Evolutionary conservation across 306 rosid species (phyloP).

Genomic region (Neltuma alba): DNA sequence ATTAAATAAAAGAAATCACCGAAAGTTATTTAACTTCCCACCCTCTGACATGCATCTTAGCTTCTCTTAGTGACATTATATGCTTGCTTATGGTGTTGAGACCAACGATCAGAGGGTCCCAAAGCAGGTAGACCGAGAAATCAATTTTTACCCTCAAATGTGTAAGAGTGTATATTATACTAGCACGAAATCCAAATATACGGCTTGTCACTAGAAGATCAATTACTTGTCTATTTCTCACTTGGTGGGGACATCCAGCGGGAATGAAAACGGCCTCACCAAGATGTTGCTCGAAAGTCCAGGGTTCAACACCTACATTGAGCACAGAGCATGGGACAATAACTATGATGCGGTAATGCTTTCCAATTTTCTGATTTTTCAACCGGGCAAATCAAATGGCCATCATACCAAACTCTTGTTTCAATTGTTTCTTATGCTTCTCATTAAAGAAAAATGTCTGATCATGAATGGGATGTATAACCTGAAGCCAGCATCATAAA

Average conservation of each 20-base stretch:
- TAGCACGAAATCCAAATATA: slow-evolving; percentile 5
- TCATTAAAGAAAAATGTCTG: slow-evolving; percentile 66
- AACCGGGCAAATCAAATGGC: slow-evolving; percentile 7
- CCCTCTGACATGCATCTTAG: too few relatives aligned
- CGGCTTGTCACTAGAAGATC: slow-evolving; percentile 23
- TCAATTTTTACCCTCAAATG: not conserved
- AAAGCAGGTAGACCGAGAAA: not conserved
- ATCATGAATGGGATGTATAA: slow-evolving; percentile 76
- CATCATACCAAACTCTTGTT: slow-evolving; percentile 65
- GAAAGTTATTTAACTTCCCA: not conserved
- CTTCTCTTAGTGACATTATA: not conserved
- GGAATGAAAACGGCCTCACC: slow-evolving; percentile 86
- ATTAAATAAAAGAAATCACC: not conserved
- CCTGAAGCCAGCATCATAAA: slow-evolving; percentile 47
- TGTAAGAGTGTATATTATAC: slow-evolving; percentile 17
- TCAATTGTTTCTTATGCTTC: slow-evolving; percentile 63
- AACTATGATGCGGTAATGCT: not conserved
- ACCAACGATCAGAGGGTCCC: not conserved
- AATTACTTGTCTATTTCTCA: slow-evolving; percentile 70
- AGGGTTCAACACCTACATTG: slow-evolving; percentile 64
- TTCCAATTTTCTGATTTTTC: not conserved
- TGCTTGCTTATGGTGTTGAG: not conserved
- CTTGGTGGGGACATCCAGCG: slow-evolving; percentile 87
- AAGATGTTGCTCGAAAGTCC: slow-evolving; percentile 80
- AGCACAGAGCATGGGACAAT: slow-evolving; percentile 12